These are phyloP conservation scores for Singerocomus rubriflavus DNA, from an alignment of 1,284 basidiomycete species.

Conservation along the genomic window DNA sequence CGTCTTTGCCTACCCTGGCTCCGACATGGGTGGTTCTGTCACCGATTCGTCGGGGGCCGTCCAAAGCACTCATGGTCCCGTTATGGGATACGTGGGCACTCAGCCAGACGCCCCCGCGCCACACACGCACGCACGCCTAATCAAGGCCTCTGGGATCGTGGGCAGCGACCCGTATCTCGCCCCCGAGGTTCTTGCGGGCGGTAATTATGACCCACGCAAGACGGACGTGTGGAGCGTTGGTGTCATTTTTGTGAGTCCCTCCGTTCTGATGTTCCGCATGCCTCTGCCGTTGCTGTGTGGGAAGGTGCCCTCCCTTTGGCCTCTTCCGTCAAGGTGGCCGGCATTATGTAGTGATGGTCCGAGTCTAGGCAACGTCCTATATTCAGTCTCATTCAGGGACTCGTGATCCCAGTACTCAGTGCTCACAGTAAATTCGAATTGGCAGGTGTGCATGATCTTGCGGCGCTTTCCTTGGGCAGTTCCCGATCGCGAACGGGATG, in stretches of 20 bases:
- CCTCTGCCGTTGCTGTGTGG: slow-evolving; percentile 1
- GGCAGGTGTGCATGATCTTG: slow-evolving; percentile 83
- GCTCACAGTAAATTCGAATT: slow-evolving; percentile 15
- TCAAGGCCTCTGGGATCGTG: slow-evolving; percentile 87
- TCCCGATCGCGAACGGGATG: slow-evolving; percentile 91
- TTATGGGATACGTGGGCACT: slow-evolving; percentile 23
- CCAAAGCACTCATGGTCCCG: background rate
- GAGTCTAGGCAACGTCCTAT: background rate
- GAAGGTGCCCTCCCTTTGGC: background rate
- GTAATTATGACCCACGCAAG: slow-evolving; percentile 87
- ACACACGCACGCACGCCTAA: slow-evolving; percentile 50
- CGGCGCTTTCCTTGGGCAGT: slow-evolving; percentile 99
- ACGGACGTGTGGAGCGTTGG: slow-evolving; percentile 99
- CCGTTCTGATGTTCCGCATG: background rate
- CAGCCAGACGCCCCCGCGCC: slow-evolving; percentile 27
- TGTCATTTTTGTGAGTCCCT: slow-evolving; percentile 84
- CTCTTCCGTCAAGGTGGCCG: background rate
- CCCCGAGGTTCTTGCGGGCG: slow-evolving; percentile 81
- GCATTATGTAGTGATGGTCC: slow-evolving; percentile 3
- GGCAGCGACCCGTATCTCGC: slow-evolving; percentile 98
- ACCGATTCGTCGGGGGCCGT: slow-evolving; percentile 12
- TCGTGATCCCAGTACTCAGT: slow-evolving; percentile 19
- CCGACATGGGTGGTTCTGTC: slow-evolving; percentile 29
- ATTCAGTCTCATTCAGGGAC: slow-evolving; percentile 5
- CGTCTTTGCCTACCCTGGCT: slow-evolving; percentile 98